Evolutionary conservation across 176 grass and related monocot genomes (phyloP).

Genomic region (Carex cristatella): DNA sequence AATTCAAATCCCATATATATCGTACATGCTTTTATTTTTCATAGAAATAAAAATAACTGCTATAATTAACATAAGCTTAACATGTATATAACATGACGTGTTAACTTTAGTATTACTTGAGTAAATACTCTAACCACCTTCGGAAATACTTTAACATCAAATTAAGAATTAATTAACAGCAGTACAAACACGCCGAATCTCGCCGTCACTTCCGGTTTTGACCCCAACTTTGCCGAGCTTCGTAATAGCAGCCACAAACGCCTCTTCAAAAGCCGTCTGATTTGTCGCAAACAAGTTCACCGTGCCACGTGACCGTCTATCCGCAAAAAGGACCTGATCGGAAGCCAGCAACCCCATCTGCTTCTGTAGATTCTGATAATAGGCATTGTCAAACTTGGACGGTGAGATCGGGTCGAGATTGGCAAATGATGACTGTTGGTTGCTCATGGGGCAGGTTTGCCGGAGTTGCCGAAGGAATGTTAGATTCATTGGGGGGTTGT

Average conservation of each 20-base stretch:
- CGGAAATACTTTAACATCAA: neutral
- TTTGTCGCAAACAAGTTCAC: slow-evolving; percentile 73
- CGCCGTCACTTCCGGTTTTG: slow-evolving; percentile 48
- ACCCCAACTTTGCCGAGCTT: slow-evolving; percentile 58
- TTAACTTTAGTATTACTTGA: neutral
- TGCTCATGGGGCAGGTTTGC: slow-evolving; percentile 44
- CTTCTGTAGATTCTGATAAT: slow-evolving; percentile 70
- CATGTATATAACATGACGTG: neutral
- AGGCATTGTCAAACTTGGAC: slow-evolving; percentile 62
- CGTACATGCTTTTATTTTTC: neutral
- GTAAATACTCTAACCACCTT: neutral
- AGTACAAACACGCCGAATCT: slow-evolving; percentile 67
- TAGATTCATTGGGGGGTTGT: slow-evolving; percentile 79
- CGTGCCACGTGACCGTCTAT: slow-evolving; percentile 48
- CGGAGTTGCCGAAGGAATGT: slow-evolving; percentile 58
- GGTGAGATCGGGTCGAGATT: slow-evolving; percentile 54
- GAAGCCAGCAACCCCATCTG: slow-evolving; percentile 73
- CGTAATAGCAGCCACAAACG: slow-evolving; percentile 47
- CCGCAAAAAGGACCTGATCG: slow-evolving; percentile 65
- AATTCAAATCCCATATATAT: neutral
- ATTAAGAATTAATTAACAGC: slow-evolving; percentile 36
- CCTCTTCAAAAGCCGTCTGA: slow-evolving; percentile 55
- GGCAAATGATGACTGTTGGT: slow-evolving; percentile 29
- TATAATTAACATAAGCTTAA: no score
- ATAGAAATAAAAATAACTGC: no score